Conservation (phyloP, 2,329 filamentous ascomycete genomes). For the Diaporthe vexans region DNA sequence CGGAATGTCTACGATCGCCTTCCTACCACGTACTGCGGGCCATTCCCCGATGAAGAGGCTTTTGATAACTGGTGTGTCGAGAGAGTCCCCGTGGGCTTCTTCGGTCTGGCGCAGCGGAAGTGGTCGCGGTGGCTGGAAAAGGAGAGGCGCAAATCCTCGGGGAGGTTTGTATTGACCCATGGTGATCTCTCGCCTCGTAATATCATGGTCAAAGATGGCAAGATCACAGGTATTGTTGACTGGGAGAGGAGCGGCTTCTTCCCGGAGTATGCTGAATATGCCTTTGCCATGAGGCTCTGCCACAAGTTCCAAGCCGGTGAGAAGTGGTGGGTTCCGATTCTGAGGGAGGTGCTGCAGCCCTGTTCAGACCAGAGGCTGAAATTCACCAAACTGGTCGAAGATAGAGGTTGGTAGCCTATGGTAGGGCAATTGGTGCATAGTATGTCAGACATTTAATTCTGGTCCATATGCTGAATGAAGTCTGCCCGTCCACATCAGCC, state of each 20-base stretch:
- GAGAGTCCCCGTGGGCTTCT: background rate
- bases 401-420: constrained; percentile 31
- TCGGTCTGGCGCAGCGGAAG: background rate
- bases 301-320: constrained; percentile 12
- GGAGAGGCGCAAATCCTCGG: constrained; percentile 22
- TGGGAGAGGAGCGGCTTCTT: constrained; percentile 42
- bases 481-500: no score
- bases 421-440: background rate
- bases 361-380: constrained; percentile 16
- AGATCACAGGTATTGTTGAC: constrained; percentile 39
- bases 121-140: constrained; percentile 27
- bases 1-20: constrained; percentile 8
- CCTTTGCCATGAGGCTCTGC: constrained; percentile 34
- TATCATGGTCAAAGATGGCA: constrained; percentile 31
- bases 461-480: no score
- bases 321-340: constrained; percentile 39
- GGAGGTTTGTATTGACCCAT: constrained; percentile 23
- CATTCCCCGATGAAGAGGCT: constrained; percentile 32
- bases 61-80: constrained; percentile 40
- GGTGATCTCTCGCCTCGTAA: constrained; percentile 35
- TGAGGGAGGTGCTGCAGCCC: constrained; percentile 6
- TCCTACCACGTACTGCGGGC: constrained; percentile 3
- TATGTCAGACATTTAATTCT: no score
- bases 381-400: background rate
- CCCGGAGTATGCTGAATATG: constrained; percentile 42